A percentile compares a stretch with the other conserved stretches of the same genome.
Evolutionary conservation across 345 rosid species (phyloP).

Genomic region (Gossypium bickii): DNA sequence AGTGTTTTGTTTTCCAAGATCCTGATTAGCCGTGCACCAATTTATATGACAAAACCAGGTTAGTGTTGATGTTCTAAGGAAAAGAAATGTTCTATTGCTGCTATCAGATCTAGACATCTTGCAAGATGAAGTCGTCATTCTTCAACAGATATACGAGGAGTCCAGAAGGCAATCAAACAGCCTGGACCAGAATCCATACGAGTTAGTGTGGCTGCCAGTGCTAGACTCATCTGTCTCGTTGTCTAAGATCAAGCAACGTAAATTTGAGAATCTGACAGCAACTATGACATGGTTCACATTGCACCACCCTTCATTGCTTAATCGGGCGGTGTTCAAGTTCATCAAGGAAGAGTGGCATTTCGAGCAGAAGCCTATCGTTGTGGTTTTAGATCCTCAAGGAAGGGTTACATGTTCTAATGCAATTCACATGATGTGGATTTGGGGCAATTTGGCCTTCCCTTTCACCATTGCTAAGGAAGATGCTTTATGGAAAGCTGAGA

Average conservation of each 20-base stretch:
- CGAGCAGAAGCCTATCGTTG: constrained; percentile 56
- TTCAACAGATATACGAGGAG: constrained; percentile 50
- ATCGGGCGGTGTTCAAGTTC: constrained; percentile 45
- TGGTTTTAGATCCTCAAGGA: constrained; percentile 82
- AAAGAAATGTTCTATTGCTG: constrained; percentile 62
- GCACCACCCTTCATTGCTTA: constrained; percentile 50
- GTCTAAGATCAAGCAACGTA: constrained; percentile 40
- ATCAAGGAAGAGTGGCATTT: constrained; percentile 64
- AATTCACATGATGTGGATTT: constrained; percentile 80
- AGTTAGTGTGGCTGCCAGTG: constrained; percentile 77
- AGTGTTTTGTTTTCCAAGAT: background rate
- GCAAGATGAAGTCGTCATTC: constrained; percentile 45
- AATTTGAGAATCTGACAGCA: constrained; percentile 43
- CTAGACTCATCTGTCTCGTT: constrained; percentile 39
- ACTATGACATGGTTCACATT: constrained; percentile 77
- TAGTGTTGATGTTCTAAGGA: constrained; percentile 57
- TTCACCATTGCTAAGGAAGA: constrained; percentile 57
- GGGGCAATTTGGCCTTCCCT: constrained; percentile 70
- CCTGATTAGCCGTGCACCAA: background rate
- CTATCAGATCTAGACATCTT: constrained; percentile 65
- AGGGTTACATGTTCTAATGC: constrained; percentile 64
- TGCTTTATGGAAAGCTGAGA: constrained; percentile 58
- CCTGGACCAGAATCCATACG: constrained; percentile 36
- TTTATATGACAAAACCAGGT: constrained; percentile 35
- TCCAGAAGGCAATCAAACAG: constrained; percentile 35